Conservation (phyloP, 306 rosid species). For the Abrus pulchellus region DNA sequence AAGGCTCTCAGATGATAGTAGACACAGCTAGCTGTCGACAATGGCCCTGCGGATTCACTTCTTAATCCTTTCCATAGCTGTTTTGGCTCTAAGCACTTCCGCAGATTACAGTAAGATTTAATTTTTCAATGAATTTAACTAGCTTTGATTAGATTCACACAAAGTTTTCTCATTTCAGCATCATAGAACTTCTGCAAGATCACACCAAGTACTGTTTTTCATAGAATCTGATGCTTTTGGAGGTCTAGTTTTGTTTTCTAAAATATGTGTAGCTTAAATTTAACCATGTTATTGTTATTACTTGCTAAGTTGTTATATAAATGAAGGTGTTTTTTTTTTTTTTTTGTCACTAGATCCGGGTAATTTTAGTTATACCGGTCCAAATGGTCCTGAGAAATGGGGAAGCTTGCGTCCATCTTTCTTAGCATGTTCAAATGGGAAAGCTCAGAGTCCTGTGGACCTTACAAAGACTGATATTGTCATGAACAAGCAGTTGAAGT, state of each 20-base stretch:
- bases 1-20: constrained; percentile 40
- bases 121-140: neutral
- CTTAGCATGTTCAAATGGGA: constrained; percentile 68
- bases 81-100: constrained; percentile 50
- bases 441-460: constrained; percentile 77
- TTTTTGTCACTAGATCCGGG: neutral
- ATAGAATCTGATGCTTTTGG: neutral
- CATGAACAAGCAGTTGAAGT: constrained; percentile 38
- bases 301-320: neutral
- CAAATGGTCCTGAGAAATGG: constrained; percentile 73
- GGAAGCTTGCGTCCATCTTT: constrained; percentile 68
- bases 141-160: neutral
- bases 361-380: constrained; percentile 65
- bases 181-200: neutral
- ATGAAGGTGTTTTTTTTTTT: neutral
- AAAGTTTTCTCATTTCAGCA: constrained; percentile 8
- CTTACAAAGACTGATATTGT: constrained; percentile 40
- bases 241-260: neutral
- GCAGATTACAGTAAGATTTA: constrained; percentile 50
- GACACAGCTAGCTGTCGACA: constrained; percentile 6
- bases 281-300: neutral
- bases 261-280: neutral
- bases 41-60: constrained; percentile 51
- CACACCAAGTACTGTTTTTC: neutral
- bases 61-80: constrained; percentile 46